Conservation (phyloP, 257 asterid species). For the Catharanthus roseus region DNA sequence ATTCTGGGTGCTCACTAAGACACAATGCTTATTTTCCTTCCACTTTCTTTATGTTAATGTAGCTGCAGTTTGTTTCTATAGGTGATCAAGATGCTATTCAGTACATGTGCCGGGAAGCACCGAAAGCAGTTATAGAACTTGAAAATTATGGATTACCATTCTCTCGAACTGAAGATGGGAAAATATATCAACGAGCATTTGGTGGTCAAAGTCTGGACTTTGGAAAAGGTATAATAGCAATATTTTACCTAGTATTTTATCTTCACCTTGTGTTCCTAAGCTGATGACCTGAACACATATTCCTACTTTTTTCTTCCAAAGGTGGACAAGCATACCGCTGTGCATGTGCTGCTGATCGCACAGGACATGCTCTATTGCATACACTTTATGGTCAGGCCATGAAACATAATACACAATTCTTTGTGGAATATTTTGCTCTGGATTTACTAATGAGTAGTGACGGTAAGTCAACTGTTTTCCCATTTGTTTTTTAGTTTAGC, state of each 20-base stretch:
- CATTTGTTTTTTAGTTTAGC: background rate
- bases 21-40: background rate
- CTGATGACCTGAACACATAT: background rate
- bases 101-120: constrained; percentile 95
- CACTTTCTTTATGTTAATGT: constrained; percentile 14
- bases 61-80: constrained; percentile 24
- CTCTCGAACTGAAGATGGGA: constrained; percentile 96
- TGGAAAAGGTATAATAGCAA: constrained; percentile 66
- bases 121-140: constrained; percentile 88
- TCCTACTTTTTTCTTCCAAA: constrained; percentile 19
- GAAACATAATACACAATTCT: constrained; percentile 96
- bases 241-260: constrained; percentile 1
- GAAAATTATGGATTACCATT: constrained; percentile 92
- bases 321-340: constrained; percentile 99
- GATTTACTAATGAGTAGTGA: constrained; percentile 78
- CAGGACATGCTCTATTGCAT: constrained; percentile 97
- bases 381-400: constrained; percentile 98
- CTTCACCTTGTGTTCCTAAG: background rate
- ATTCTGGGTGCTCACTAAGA: background rate
- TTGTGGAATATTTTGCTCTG: constrained; percentile 93
- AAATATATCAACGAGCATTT: constrained; percentile 95
- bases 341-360: constrained; percentile 99
- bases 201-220: constrained; percentile 96
- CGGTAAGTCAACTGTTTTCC: constrained; percentile 39
- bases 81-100: constrained; percentile 97